These are phyloP conservation scores for Penicillium mononematosum DNA, from an alignment of 495 filamentous ascomycete genomes.

Conservation along the genomic window DNA sequence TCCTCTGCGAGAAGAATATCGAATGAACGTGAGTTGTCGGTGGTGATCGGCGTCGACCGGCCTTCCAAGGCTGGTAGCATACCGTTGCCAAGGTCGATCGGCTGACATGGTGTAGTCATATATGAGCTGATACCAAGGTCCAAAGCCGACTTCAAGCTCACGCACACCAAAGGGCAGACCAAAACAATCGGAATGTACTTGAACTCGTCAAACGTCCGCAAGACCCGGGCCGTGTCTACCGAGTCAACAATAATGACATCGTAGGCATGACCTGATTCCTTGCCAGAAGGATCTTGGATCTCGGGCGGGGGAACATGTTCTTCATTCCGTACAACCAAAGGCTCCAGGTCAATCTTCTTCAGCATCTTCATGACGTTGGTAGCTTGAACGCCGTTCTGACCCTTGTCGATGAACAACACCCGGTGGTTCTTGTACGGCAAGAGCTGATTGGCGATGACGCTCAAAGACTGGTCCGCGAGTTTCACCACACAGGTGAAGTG, in stretches of 20 bases:
- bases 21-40: slow-evolving; percentile 93
- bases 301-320: slow-evolving; percentile 60
- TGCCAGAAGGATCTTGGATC: slow-evolving; percentile 53
- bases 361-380: slow-evolving; percentile 78
- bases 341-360: slow-evolving; percentile 71
- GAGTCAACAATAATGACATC: slow-evolving; percentile 98
- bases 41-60: slow-evolving; percentile 83
- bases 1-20: slow-evolving; percentile 96
- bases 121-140: slow-evolving; percentile 97
- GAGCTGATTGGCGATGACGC: slow-evolving; percentile 77
- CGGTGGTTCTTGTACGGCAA: slow-evolving; percentile 83
- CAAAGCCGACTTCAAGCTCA: slow-evolving; percentile 90
- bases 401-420: slow-evolving; percentile 95
- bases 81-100: slow-evolving; percentile 95
- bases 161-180: slow-evolving; percentile 83
- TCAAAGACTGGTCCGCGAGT: slow-evolving; percentile 78
- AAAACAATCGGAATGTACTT: slow-evolving; percentile 98
- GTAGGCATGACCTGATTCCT: slow-evolving; percentile 67
- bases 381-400: slow-evolving; percentile 69
- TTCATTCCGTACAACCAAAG: slow-evolving; percentile 73
- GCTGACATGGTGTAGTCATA: slow-evolving; percentile 95
- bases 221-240: slow-evolving; percentile 79
- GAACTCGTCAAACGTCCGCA: slow-evolving; percentile 88
- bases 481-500: slow-evolving; percentile 95
- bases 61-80: slow-evolving; percentile 98